Evolutionary conservation across 2,329 filamentous ascomycete genomes (phyloP).

Genomic region (Paecilomyces fulvus): DNA sequence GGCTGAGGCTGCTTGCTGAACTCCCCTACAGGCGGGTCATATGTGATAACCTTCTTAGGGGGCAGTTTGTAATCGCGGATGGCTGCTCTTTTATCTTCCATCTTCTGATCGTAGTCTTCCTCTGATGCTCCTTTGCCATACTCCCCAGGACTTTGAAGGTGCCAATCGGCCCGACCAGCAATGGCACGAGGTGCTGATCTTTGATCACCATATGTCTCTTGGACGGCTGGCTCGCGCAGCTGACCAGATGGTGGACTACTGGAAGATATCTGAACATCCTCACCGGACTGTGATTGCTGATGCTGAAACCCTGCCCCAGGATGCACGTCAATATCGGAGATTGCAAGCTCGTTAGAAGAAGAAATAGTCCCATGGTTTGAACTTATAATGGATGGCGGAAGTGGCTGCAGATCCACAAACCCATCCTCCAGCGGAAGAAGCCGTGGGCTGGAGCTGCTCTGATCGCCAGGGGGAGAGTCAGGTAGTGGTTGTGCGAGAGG

Average conservation of each 20-base stretch:
- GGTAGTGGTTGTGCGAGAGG: constrained; percentile 45
- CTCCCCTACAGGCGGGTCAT: constrained; percentile 33
- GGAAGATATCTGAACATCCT: constrained; percentile 12
- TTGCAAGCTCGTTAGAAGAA: constrained; percentile 20
- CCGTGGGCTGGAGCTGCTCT: constrained; percentile 19
- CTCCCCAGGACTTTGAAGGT: constrained; percentile 16
- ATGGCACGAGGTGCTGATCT: constrained; percentile 36
- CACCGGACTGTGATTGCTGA: constrained; percentile 16
- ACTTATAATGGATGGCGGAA: constrained; percentile 36
- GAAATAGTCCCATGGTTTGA: constrained; percentile 22
- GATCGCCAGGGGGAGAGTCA: constrained; percentile 28
- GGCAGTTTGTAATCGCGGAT: constrained; percentile 41
- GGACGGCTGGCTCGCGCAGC: constrained; percentile 13
- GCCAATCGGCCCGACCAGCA: constrained; percentile 30
- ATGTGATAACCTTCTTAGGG: constrained; percentile 42
- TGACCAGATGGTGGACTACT: constrained; percentile 16
- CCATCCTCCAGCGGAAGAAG: constrained; percentile 25
- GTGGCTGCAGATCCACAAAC: constrained; percentile 29
- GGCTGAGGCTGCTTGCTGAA: constrained; percentile 20
- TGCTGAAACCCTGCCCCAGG: constrained; percentile 12
- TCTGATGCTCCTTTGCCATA: constrained; percentile 20
- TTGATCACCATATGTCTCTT: constrained; percentile 21
- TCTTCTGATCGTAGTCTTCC: constrained; percentile 29
- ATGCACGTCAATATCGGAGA: constrained; percentile 18
- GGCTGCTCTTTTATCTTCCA: constrained; percentile 35